phyloP scores from a whole-genome alignment of 2,329 filamentous ascomycete genomes.

The Aspergillus awamori region DNA sequence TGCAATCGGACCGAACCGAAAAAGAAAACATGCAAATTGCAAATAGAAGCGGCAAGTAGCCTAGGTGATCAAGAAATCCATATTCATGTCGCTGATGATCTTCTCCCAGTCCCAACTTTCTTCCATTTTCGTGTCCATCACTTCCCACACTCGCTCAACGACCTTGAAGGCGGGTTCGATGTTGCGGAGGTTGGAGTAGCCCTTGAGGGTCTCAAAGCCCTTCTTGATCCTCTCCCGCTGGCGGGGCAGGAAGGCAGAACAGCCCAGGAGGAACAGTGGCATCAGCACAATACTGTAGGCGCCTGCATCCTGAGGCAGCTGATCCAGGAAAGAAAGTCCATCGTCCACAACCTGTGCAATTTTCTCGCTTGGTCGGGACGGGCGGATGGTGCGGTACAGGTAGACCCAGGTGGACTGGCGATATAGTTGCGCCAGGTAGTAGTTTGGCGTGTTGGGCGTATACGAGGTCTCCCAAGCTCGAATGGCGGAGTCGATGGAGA shows the following conservation, averaged over 20 bases:
- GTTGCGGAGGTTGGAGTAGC: slow-evolving; percentile 61
- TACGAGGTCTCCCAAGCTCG: slow-evolving; percentile 71
- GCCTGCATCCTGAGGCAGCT: slow-evolving; percentile 57
- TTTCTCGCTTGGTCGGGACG: slow-evolving; percentile 57
- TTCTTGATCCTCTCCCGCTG: slow-evolving; percentile 59
- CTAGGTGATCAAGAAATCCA: slow-evolving; percentile 65
- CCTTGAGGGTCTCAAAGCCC: slow-evolving; percentile 58
- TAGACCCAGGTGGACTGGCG: slow-evolving; percentile 67
- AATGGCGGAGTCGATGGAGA: slow-evolving; percentile 74
- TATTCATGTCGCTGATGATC: slow-evolving; percentile 60
- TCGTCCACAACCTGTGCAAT: slow-evolving; percentile 62
- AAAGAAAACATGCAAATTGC: slow-evolving; percentile 11
- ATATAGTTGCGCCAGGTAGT: slow-evolving; percentile 61
- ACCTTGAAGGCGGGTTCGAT: slow-evolving; percentile 60
- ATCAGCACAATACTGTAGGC: slow-evolving; percentile 63
- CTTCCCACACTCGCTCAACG: slow-evolving; percentile 60
- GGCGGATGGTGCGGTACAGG: slow-evolving; percentile 62
- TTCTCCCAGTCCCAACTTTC: slow-evolving; percentile 67
- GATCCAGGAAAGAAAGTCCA: slow-evolving; percentile 59
- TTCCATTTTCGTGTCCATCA: slow-evolving; percentile 60
- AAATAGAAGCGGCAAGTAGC: neutral
- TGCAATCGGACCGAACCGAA: slow-evolving; percentile 15
- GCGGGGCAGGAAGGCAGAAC: slow-evolving; percentile 58
- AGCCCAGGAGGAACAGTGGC: slow-evolving; percentile 64
- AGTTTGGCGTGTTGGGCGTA: slow-evolving; percentile 55